phyloP scores from a whole-genome alignment of 768 basidiomycete genomes.

The Suillus tomentosus region DNA sequence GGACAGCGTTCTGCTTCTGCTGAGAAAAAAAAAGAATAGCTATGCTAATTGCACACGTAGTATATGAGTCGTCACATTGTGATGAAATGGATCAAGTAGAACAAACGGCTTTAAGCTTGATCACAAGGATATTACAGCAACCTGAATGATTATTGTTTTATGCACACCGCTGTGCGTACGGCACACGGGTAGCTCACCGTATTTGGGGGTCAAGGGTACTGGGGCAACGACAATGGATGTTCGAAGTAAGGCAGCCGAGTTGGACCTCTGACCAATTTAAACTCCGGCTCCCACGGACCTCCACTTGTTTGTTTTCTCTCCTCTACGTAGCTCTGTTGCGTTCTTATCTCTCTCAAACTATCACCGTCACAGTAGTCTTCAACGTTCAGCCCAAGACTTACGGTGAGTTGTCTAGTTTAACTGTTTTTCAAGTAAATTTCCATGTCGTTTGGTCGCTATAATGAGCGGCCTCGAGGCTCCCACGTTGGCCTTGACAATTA shows the following conservation, averaged over 20 bases:
- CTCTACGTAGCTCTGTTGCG: conserved; percentile 29
- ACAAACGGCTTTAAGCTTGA: neutral
- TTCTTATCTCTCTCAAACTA: conserved; percentile 23
- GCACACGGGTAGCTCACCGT: neutral
- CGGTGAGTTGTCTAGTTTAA: conserved; percentile 25
- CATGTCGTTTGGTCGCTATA: conserved; percentile 14
- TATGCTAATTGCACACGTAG: conserved; percentile 1
- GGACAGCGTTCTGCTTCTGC: neutral
- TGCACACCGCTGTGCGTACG: neutral
- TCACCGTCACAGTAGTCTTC: conserved; percentile 9
- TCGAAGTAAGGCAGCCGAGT: neutral
- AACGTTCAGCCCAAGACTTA: conserved; percentile 17
- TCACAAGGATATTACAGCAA: neutral
- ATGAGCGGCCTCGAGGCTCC: conserved; percentile 31
- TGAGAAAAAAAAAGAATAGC: conserved; percentile 2
- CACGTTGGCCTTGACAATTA: conserved; percentile 28
- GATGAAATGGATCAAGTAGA: neutral
- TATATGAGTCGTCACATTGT: conserved; percentile 3
- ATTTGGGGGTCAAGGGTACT: conserved; percentile 3
- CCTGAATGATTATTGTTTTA: neutral
- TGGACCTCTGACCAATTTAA: conserved; percentile 36
- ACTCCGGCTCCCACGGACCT: conserved; percentile 52
- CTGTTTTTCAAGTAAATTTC: conserved; percentile 4
- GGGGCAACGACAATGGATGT: neutral
- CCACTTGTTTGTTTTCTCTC: conserved; percentile 48